Conservation (phyloP, 176 grass and related monocot genomes). For the Bromus sterilis region DNA sequence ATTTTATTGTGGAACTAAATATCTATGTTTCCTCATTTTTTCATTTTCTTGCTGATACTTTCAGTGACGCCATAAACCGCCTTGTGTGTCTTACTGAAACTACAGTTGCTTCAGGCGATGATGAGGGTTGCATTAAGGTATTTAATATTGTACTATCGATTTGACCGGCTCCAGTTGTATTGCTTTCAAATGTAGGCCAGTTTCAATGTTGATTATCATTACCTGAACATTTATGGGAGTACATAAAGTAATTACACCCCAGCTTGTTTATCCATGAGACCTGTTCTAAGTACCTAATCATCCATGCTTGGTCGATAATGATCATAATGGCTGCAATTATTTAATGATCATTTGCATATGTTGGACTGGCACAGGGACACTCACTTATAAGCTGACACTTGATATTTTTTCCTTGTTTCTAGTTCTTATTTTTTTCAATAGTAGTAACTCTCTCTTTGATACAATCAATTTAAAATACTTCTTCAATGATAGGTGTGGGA, state of each 20-base stretch:
- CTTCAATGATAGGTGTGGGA: constrained; percentile 72
- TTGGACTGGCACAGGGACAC: not conserved
- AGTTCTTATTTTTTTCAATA: not conserved
- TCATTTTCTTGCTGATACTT: constrained; percentile 15
- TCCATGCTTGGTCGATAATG: not conserved
- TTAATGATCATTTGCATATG: not conserved
- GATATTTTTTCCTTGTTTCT: not conserved
- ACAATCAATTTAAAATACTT: not conserved
- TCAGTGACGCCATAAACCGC: constrained; percentile 67
- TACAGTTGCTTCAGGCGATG: constrained; percentile 76
- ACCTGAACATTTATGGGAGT: not conserved
- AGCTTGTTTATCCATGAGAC: not conserved
- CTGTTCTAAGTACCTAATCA: not conserved
- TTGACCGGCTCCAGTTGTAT: not conserved
- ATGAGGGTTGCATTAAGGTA: constrained; percentile 96
- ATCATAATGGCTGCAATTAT: not conserved
- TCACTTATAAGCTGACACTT: not conserved
- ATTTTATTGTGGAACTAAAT: constrained; percentile 11
- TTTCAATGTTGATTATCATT: not conserved
- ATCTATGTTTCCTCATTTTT: not conserved
- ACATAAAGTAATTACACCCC: not conserved
- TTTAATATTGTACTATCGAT: not conserved
- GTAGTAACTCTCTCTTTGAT: not conserved
- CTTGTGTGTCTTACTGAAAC: constrained; percentile 85
- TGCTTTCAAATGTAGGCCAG: not conserved